phyloP scores from a whole-genome alignment of 106 monocot genomes.

The Xerophyta viscosa region DNA sequence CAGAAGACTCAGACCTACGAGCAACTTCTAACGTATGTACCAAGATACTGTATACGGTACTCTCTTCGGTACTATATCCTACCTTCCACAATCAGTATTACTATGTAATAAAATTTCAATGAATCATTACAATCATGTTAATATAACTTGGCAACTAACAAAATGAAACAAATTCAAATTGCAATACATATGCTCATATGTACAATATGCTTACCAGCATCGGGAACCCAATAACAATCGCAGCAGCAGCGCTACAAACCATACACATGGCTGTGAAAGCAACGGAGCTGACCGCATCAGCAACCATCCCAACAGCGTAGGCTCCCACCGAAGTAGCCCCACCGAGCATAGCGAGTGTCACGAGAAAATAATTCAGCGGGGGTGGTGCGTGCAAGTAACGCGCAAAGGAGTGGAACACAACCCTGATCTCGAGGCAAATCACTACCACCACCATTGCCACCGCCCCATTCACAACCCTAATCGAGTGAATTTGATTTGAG shows the following conservation, averaged over 20 bases:
- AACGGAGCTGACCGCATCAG: constrained; percentile 57
- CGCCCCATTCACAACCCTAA: constrained; percentile 78
- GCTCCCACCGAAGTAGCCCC: constrained; percentile 54
- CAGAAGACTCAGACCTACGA: too few relatives aligned
- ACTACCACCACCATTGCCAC: constrained; percentile 77
- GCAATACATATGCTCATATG: not conserved
- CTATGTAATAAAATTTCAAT: too few relatives aligned
- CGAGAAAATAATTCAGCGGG: constrained; percentile 85
- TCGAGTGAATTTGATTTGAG: constrained; percentile 35
- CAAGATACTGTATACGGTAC: too few relatives aligned
- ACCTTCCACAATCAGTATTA: too few relatives aligned
- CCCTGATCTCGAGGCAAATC: constrained; percentile 79
- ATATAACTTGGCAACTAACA: too few relatives aligned
- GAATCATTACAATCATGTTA: too few relatives aligned
- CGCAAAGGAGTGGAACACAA: constrained; percentile 89
- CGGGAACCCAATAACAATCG: constrained; percentile 86
- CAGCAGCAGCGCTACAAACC: constrained; percentile 73
- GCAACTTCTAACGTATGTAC: too few relatives aligned
- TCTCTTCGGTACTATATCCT: too few relatives aligned
- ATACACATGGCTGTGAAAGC: constrained; percentile 59
- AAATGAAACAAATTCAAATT: too few relatives aligned
- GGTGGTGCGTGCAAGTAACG: constrained; percentile 85
- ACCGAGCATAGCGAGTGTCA: constrained; percentile 91
- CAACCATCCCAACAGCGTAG: constrained; percentile 67
- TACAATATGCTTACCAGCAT: constrained; percentile 36